These are phyloP conservation scores for Penicillium sp. DNA, from an alignment of 2,329 filamentous ascomycete species.

Conservation along the genomic window DNA sequence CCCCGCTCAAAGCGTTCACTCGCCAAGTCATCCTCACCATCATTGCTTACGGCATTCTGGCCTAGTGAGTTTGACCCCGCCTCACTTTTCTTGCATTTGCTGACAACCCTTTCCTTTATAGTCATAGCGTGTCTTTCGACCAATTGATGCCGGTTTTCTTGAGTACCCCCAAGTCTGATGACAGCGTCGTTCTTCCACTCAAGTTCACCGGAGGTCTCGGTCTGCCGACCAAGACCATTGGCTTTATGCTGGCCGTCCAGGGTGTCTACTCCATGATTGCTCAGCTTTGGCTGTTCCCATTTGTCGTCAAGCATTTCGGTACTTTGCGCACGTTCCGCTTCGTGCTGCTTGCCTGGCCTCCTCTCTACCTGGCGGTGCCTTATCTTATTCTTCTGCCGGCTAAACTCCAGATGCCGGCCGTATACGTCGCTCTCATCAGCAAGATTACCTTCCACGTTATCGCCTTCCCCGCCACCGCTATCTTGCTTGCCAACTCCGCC, in stretches of 20 bases:
- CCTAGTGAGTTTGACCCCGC: conserved; percentile 67
- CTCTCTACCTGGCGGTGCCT: conserved; percentile 80
- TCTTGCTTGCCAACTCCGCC: conserved; percentile 82
- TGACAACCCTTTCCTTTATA: conserved; percentile 39
- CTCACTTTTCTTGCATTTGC: conserved; percentile 43
- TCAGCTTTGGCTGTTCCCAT: conserved; percentile 77
- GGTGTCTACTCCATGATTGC: conserved; percentile 84
- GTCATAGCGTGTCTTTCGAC: conserved; percentile 95
- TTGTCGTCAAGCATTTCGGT: conserved; percentile 68
- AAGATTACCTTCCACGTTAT: conserved; percentile 91
- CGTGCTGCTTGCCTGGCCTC: conserved; percentile 74
- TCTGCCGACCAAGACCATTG: conserved; percentile 75
- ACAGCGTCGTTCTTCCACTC: conserved; percentile 65
- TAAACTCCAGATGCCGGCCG: conserved; percentile 63
- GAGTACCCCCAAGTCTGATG: conserved; percentile 58
- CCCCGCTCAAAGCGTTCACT: conserved; percentile 64
- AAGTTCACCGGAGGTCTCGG: conserved; percentile 84
- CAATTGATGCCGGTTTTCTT: conserved; percentile 89
- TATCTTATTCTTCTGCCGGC: conserved; percentile 82
- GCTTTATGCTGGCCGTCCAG: conserved; percentile 81
- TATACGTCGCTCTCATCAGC: conserved; percentile 75
- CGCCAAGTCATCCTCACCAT: conserved; percentile 82
- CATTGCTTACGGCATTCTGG: conserved; percentile 81
- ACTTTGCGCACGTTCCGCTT: conserved; percentile 76
- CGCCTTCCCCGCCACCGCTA: conserved; percentile 83